Base-by-base conservation (phyloP, 192 early-diverging fungal genomes). In the Coemansia sp. region DNA sequence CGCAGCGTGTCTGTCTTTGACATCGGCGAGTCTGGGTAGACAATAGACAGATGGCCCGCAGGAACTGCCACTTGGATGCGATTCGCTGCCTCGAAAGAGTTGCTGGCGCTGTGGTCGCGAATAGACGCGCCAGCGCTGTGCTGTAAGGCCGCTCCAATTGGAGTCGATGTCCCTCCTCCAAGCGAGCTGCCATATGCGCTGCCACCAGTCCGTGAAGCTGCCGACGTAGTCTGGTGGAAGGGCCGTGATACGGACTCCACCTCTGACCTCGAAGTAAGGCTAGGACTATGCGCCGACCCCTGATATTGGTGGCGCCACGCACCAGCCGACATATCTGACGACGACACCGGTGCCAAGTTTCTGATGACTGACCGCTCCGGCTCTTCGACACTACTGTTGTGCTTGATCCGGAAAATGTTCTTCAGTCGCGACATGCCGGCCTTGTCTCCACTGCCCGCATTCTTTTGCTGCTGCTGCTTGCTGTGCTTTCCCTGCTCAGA, bases 1-100 rank as follows among this genome's bases (percentile, higher is more conserved):
- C 76, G 40, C 40, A 84, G 65, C 13, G 81, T 84, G 33, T 84
- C 81, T 8, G 81, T 71, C 68, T 72, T 78, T 34, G 81, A 84
- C 81, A 84, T 84, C 22, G 81, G 81, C 74, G 81, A 84, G 40
- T 84, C 81, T 5, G 81, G 81, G 52, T 84, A 84, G 33, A 84
- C 81, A 27, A 84, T 78, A 41, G 81, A 84, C 49, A 84, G 61
- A 41, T 84, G 81, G 12, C 76, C 76, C 9, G 81, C 62, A 5
- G 81, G 81, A 31, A 84, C 81, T 33, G 68, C 67, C 6, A 84
- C 81, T n/a, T 84, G 76, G 20, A 84, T 57, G 42, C 77, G 76
- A 24, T 60, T 67, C 3, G 43, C 70, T 10, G 61, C 42, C 7
- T 57, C 66, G 12, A 62, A n/a, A 1, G 55, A 13, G 52, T 29